These are phyloP conservation scores for Craterostigma plantagineum DNA, from an alignment of 257 asterid genomes.

Conservation along the genomic window DNA sequence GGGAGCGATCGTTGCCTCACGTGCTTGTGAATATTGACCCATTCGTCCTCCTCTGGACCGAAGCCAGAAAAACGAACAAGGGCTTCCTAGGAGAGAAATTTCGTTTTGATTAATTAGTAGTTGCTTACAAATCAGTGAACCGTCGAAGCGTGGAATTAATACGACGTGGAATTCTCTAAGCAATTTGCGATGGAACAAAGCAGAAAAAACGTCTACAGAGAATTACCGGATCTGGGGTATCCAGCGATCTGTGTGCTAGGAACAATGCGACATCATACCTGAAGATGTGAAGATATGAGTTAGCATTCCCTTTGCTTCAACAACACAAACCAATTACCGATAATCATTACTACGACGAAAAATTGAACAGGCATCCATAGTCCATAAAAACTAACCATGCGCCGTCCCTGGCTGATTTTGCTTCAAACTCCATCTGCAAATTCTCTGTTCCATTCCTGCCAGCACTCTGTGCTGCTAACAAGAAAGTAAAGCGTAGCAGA, in stretches of 20 bases:
- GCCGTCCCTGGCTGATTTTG: constrained; percentile 92
- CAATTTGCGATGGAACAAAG: too few relatives aligned
- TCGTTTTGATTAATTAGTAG: too few relatives aligned
- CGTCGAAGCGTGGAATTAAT: too few relatives aligned
- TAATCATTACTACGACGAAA: too few relatives aligned
- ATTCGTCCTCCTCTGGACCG: constrained; percentile 91
- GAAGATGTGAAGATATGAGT: constrained; percentile 9
- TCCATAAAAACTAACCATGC: constrained; percentile 55
- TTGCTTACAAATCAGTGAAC: not conserved
- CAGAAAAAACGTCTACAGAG: constrained; percentile 8
- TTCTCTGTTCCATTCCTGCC: constrained; percentile 38
- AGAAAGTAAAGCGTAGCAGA: not conserved
- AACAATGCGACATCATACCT: constrained; percentile 80
- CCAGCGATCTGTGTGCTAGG: constrained; percentile 53
- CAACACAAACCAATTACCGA: not conserved
- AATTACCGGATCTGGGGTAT: constrained; percentile 72
- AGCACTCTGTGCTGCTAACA: constrained; percentile 27
- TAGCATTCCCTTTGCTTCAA: constrained; percentile 6
- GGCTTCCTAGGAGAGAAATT: constrained; percentile 49
- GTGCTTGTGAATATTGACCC: constrained; percentile 70
- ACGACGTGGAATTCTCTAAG: too few relatives aligned
- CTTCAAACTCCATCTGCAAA: constrained; percentile 80
- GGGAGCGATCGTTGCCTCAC: constrained; percentile 93
- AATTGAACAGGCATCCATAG: not conserved
- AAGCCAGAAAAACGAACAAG: constrained; percentile 93